Percentiles rank a stretch among this genome's conserved stretches.
phyloP scores from a whole-genome alignment of 805 yeast genomes.

The Saccharomycopsis sp. region DNA sequence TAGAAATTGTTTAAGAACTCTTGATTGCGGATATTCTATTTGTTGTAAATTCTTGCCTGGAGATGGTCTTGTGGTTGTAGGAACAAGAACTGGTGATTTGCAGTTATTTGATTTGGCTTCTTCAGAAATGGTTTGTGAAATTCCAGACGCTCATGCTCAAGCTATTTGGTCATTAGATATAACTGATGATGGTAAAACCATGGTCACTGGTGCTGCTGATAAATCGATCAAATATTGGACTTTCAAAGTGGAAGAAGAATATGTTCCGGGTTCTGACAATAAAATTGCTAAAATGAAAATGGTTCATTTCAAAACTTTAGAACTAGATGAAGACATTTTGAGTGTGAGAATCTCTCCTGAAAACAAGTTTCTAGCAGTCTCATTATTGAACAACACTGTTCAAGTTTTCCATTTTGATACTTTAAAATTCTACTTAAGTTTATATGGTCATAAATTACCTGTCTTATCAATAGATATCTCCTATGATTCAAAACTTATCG shows the following conservation, averaged over 20 bases:
- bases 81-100: constrained; percentile 78
- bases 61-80: constrained; percentile 75
- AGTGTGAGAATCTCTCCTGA: constrained; percentile 76
- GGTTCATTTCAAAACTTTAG: constrained; percentile 70
- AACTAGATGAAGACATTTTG: constrained; percentile 77
- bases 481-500: constrained; percentile 72
- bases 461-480: constrained; percentile 90
- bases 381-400: constrained; percentile 88
- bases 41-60: constrained; percentile 82
- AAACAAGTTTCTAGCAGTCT: constrained; percentile 64
- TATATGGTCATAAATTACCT: constrained; percentile 95
- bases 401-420: constrained; percentile 86
- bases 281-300: constrained; percentile 45
- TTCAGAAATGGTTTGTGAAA: constrained; percentile 58
- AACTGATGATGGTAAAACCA: constrained; percentile 71
- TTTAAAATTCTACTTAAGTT: constrained; percentile 74
- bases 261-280: constrained; percentile 57
- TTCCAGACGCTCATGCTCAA: constrained; percentile 66
- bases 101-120: constrained; percentile 82
- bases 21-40: constrained; percentile 82
- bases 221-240: constrained; percentile 87
- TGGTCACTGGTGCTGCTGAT: constrained; percentile 92
- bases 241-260: constrained; percentile 53
- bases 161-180: constrained; percentile 90
- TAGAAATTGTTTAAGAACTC: constrained; percentile 68